Evolutionary conservation across 1,284 basidiomycete genomes (phyloP), one percentile per base, ranked within the genome.

Genomic region (Anthracocystis panici-leucophaei): DNA sequence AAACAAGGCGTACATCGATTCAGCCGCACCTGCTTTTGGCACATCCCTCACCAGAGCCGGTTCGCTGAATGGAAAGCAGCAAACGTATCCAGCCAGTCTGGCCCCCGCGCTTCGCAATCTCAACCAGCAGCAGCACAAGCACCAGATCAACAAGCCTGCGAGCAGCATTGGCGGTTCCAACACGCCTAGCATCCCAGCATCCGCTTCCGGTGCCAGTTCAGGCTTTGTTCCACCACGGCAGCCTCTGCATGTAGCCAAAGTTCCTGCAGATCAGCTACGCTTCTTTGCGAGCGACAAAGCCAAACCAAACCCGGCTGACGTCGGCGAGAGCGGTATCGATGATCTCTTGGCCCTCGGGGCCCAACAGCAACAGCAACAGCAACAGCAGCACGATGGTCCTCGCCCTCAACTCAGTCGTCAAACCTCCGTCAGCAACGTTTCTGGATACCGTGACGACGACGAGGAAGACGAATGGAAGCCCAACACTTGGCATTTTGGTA

Each of bases 281-380:
- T 80, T 77, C 62, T 80, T 80, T 52, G 63, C 66, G 20, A 68
- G 51, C 53, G 70, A 72, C 20, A 67, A 62, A 21, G 20, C 58
- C 14, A 65, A 75, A 8, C 41, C 60, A 16, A 63, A 70, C 14
- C 61, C 70, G 6, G 65, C 66, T 6, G 61, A 65, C 35, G 46
- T 60, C 5, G 82, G 82, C 42, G 80, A 81, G 45, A 76, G 75
- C 35, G 82, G 82, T 16, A 60, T 83, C 14, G 82, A 83, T 54
- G 82, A 83, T 59, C 60, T 83, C 29, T 52, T 83, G 5, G 45
- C 57, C 25, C 42, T 69, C 21, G 64, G 65, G 21, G 46, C 68
- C 40, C 40, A 66, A 25, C 65, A 53, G 27, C 45, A 49, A 18
- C 52, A 21, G 21, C n/a, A n/a, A n/a, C 54, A 40, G 12, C 40